These are phyloP conservation scores for Gaultheria prostrata DNA, from an alignment of 148 eudicot genomes.

Conservation along the genomic window DNA sequence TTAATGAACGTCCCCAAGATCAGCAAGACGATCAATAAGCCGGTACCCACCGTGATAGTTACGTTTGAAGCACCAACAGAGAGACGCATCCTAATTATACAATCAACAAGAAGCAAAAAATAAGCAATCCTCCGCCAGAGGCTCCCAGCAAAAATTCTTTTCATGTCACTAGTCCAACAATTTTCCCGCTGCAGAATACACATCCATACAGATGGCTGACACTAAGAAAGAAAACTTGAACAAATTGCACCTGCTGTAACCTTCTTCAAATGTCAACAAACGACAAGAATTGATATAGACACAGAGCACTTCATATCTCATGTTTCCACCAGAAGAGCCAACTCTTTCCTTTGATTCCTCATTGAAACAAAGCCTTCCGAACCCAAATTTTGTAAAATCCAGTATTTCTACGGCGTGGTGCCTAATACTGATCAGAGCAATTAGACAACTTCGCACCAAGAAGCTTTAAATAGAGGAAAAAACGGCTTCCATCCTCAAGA, in stretches of 20 bases:
- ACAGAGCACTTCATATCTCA: constrained; percentile 11
- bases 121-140: neutral
- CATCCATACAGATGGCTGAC: neutral
- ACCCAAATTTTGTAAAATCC: neutral
- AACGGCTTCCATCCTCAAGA: constrained; percentile 9
- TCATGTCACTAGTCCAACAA: neutral
- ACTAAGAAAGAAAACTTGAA: neutral
- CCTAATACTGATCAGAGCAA: neutral
- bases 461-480: constrained; percentile 4
- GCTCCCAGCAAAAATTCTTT: neutral
- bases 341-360: constrained; percentile 10
- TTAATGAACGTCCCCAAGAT: neutral
- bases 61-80: neutral
- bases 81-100: neutral
- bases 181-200: neutral
- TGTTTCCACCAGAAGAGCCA: constrained; percentile 4
- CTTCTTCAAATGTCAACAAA: neutral
- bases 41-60: neutral
- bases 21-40: neutral
- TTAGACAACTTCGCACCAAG: neutral
- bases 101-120: neutral
- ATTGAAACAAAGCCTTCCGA: constrained; percentile 1
- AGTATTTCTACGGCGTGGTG: neutral
- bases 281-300: neutral
- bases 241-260: neutral